Conservation (phyloP, 2,329 filamentous ascomycete genomes). For the Anthostomella pinea region DNA sequence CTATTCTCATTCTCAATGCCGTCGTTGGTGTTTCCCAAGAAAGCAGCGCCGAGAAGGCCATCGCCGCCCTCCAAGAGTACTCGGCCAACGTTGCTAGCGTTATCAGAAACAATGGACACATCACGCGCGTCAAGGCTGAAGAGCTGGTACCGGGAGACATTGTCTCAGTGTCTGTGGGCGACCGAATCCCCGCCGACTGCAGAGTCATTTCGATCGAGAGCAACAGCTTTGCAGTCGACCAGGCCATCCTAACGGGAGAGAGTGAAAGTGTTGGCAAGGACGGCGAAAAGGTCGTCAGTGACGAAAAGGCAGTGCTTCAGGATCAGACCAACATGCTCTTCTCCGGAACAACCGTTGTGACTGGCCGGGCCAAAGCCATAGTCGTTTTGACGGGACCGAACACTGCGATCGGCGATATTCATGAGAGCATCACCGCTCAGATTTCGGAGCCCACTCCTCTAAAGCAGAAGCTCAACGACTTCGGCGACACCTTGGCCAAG, state of each 20-base stretch:
- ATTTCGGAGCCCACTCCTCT: slow-evolving; percentile 96
- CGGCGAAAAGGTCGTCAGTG: slow-evolving; percentile 61
- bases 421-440: slow-evolving; percentile 96
- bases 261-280: slow-evolving; percentile 96
- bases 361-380: slow-evolving; percentile 84
- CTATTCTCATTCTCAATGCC: slow-evolving; percentile 93
- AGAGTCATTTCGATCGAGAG: slow-evolving; percentile 85
- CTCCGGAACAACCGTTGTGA: slow-evolving; percentile 95
- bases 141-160: slow-evolving; percentile 95
- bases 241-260: slow-evolving; percentile 95
- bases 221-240: slow-evolving; percentile 96
- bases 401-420: slow-evolving; percentile 97
- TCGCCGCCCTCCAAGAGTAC: slow-evolving; percentile 97
- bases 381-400: slow-evolving; percentile 86
- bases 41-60: slow-evolving; percentile 97
- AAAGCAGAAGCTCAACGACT: slow-evolving; percentile 98
- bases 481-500: slow-evolving; percentile 93
- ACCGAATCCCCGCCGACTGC: slow-evolving; percentile 93
- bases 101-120: slow-evolving; percentile 72
- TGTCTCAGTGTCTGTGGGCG: slow-evolving; percentile 81
- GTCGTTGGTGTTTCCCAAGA: slow-evolving; percentile 98
- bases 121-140: slow-evolving; percentile 88
- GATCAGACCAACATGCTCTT: slow-evolving; percentile 98
- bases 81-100: slow-evolving; percentile 98
- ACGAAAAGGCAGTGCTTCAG: slow-evolving; percentile 87